Conservation (phyloP, 805 yeast genomes). For the Phaffomyces antillensis region DNA sequence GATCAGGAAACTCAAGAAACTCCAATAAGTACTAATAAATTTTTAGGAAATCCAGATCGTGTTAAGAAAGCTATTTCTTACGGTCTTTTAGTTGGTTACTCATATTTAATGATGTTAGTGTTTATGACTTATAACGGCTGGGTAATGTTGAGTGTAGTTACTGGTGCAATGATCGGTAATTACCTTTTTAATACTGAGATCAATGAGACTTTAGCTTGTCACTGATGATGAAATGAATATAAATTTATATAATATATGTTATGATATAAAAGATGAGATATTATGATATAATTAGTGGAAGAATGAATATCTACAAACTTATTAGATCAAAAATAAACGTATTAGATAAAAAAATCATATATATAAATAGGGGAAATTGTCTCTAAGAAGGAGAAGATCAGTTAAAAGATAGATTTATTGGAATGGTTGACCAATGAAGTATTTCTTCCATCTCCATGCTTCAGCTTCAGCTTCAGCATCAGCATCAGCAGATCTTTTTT, state of each 20-base stretch:
- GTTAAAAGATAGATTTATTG: slow-evolving; percentile 3
- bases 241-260: slow-evolving; percentile 1
- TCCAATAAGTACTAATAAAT: slow-evolving; percentile 6
- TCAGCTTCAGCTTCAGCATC: slow-evolving; percentile 13
- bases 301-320: neutral
- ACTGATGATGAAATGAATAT: slow-evolving; percentile 5
- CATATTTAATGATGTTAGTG: slow-evolving; percentile 68
- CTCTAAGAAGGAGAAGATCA: neutral
- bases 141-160: slow-evolving; percentile 67
- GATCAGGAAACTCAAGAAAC: slow-evolving; percentile 7
- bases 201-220: slow-evolving; percentile 23
- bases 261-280: too few relatives aligned
- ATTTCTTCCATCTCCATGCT: slow-evolving; percentile 15
- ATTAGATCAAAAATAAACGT: neutral
- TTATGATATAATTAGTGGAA: neutral
- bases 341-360: neutral
- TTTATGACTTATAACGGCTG: slow-evolving; percentile 87
- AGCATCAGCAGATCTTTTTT: slow-evolving; percentile 9
- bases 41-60: slow-evolving; percentile 13
- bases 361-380: neutral
- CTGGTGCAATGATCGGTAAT: slow-evolving; percentile 69
- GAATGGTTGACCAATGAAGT: slow-evolving; percentile 14
- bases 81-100: slow-evolving; percentile 61
- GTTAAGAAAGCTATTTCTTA: slow-evolving; percentile 39
- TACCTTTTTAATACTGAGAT: slow-evolving; percentile 44